These are phyloP conservation scores for Russula foetens DNA, from an alignment of 768 basidiomycete species.

Conservation along the genomic window DNA sequence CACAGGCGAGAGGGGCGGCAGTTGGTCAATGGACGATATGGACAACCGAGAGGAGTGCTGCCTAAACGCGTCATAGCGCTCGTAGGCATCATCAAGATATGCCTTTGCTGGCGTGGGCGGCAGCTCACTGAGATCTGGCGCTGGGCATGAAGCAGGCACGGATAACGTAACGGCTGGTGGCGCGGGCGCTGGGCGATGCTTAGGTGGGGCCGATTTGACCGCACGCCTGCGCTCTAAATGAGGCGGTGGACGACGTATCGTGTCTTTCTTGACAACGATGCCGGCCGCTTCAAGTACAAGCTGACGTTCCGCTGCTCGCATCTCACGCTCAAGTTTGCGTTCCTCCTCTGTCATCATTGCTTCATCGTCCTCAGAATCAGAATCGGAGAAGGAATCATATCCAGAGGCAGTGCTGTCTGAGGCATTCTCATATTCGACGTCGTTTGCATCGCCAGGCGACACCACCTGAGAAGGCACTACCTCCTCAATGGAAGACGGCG, in stretches of 20 bases:
- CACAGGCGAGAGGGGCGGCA: constrained; percentile 12
- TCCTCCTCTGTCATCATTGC: constrained; percentile 33
- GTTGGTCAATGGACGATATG: constrained; percentile 49
- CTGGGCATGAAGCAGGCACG: constrained; percentile 23
- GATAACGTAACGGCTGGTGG: constrained; percentile 28
- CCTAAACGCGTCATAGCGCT: constrained; percentile 80
- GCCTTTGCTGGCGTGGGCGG: constrained; percentile 17
- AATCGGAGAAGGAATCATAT: constrained; percentile 12
- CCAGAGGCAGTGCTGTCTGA: constrained; percentile 20
- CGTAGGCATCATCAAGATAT: constrained; percentile 75
- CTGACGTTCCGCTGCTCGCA: constrained; percentile 67
- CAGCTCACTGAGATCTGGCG: constrained; percentile 4
- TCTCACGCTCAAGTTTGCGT: constrained; percentile 43
- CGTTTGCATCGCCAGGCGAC: constrained; percentile 20
- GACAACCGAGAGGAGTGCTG: constrained; percentile 49
- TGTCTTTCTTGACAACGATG: constrained; percentile 61
- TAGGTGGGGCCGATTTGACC: constrained; percentile 28
- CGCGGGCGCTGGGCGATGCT: constrained; percentile 44
- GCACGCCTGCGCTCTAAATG: no score
- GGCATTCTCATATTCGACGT: constrained; percentile 22
- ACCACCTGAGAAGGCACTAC: not conserved
- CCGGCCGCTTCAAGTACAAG: constrained; percentile 87
- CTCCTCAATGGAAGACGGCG: not conserved
- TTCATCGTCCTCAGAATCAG: constrained; percentile 28
- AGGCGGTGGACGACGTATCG: constrained; percentile 40